Base-by-base conservation (phyloP, 192 early-diverging fungal genomes). In the Coemansia sp. region DNA sequence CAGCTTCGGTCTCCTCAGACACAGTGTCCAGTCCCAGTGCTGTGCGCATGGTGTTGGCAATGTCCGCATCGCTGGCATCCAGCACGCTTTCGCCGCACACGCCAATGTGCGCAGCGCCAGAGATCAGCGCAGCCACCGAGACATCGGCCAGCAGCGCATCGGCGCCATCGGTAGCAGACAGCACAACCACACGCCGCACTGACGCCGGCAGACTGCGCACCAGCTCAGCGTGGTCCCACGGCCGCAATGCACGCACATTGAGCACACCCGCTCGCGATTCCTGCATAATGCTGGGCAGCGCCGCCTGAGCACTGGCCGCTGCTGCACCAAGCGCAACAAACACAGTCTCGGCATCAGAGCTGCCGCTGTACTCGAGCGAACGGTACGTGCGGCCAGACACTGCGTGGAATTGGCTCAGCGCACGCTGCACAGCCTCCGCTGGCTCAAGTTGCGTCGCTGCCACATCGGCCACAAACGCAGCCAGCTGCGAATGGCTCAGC, bases 331-430 rank as follows among this genome's bases (percentile, higher is more conserved):
- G 78, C 14, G 91, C 77, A 0, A 95, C 89, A 61, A 96, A 82
- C 19, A 97, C 90, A 10, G 85, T 85, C 67, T 92, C 87, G 6
- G 96, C 88, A 67, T 84, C 67, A 7, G 69, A 29, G 45, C 83
- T 73, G 41, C 96, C 96, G 68, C 74, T 64, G 82, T 97, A 98
- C 75, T 93, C 93, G 80, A 96, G 90, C 19, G 85, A 74, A 56
- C 85, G 68, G 82, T 94, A 95, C 4, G 75, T 64, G 56, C 84
- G 82, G 17, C 90, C 89, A 21, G 86, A 76, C 4, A 50, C 53
- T 35, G 61, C 63, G 16, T 71, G 64, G 65, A 86, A 62, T 53
- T 64, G 77, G 38, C 55, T 56, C 51, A 69, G 58, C 77, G 82
- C 74, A 82, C 74, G 37, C 47, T 53, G 52, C 14, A 75, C 37